Base-by-base conservation (phyloP, 257 asterid genomes). In the Scutellaria galericulata region DNA sequence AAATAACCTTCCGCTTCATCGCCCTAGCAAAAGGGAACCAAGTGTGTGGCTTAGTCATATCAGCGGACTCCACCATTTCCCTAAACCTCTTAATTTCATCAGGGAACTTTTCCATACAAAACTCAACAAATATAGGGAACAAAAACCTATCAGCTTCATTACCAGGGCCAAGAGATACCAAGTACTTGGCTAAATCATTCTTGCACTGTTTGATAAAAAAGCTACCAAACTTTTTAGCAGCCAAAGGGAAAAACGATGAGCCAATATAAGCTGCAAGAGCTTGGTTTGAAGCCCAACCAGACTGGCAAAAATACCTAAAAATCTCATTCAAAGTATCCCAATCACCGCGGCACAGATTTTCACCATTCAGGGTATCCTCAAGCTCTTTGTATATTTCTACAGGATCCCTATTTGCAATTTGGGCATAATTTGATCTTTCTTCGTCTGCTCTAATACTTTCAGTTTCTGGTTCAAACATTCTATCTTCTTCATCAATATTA, bases 11-110 rank as follows among this genome's bases (percentile, higher is more conserved):
- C 63, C 98, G 83, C 77, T 91, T 94, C 98, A 94, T 94, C 39
- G 96, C 98, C 85, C 98, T 79, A 40, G 98, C 97, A 67, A 91
- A 94, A 1, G 98, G 98, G 82, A 91, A 94, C 98, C 98, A 94
- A 61, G 97, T 86, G 68, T 91, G 93, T 7, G 98, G 97, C 81
- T 82, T 86, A 5, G 97, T 91, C 96, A 94, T 77, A 78, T 94
- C 97, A 22, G 96, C 97, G 0, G 95, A 91, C 51, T 84, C 91
- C 58, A 91, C 93, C 96, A 91, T 86, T 66, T 70, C 78, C 82
- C 93, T 82, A 64, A 91, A 94, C 77, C 85, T 83, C 72, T 82
- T 88, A 62, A 94, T 94, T 78, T 91, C 96, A 65, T 79, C 85
- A 6, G 89, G 88, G 41, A 82, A 94, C 76, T 86, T 77, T 52